Conservation (phyloP, 208 protist species). For the Trichomonas vaginalis region DNA sequence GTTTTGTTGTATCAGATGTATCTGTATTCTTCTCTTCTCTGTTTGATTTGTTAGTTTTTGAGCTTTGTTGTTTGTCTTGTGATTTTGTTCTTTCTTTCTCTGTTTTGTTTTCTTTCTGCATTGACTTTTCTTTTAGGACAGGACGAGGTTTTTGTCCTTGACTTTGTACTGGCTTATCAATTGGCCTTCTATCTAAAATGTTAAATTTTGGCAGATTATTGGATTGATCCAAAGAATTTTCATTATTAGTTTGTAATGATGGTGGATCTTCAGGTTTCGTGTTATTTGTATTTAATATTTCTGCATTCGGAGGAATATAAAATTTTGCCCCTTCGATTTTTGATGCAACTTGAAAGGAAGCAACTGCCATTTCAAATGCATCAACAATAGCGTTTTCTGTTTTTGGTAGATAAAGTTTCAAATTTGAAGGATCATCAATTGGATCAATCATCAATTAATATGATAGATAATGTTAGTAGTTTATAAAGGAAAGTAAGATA, state of each 20-base stretch:
- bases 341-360: not conserved
- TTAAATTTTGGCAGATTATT: not conserved
- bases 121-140: fast-evolving
- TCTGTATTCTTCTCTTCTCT: no score
- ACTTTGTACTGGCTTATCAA: not conserved
- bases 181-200: not conserved
- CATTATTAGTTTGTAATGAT: no score
- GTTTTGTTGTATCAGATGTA: not conserved
- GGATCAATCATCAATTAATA: not conserved
- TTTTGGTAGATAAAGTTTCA: not conserved
- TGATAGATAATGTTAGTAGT: no score
- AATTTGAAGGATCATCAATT: not conserved
- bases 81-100: not conserved
- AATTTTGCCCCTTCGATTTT: not conserved
- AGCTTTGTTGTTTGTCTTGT: not conserved
- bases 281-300: no score
- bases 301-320: not conserved
- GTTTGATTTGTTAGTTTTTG: not conserved
- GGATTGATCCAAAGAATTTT: not conserved
- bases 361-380: not conserved
- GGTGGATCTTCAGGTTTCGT: not conserved
- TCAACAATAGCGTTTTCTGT: not conserved
- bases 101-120: not conserved
- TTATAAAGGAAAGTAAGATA: no score
- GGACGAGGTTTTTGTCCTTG: no score